Evolutionary conservation across 805 yeast species (phyloP), one percentile per base, ranked within the genome.

Genomic region (Candida alai): DNA sequence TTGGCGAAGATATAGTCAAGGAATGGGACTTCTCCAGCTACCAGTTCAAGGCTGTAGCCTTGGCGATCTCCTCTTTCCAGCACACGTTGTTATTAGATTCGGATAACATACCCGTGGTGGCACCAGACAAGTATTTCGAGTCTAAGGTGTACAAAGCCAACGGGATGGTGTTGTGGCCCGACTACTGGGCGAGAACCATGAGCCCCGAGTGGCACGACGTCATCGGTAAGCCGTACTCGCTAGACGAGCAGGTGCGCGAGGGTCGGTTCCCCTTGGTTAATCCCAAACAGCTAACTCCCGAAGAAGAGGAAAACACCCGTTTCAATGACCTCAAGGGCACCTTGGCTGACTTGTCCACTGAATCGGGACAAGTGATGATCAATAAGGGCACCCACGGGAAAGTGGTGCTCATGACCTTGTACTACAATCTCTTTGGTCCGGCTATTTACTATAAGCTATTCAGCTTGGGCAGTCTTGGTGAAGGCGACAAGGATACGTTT

Each of bases 401-500:
- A 40, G 76, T 85, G 0, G 49, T 81, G 25, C 51, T 80, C 14
- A 54, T 82, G 32, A 63, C 82, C 2, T 60, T 77, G 26, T 82
- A 80, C 54, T 83, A 83, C 53, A 82, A 82, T 44, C 52, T 77
- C 1, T 59, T 48, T 53, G 89, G 89, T 0, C 87, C 86, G 1
- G 56, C 63, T 7, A 74, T 72, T 57, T 83, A 76, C 52, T 82
- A 81, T 48, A 80, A 78, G 11, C 55, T 83, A 37, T 65, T 83
- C 44, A 72, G 84, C 0, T 88, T 80, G 48, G 85, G 86, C 6
- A 66, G 75, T 17, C 77, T 84, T 1, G 89, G 89, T 20, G 84
- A 81, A 59, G 89, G 89, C 32, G 89, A 83, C 50, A 82, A 82
- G 51, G 89, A 83, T 49, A 80, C 89, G 0, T 81, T 80, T 44